Evolutionary conservation across 495 filamentous ascomycete species (phyloP).

Genomic region (Xylaria flabelliformis): DNA sequence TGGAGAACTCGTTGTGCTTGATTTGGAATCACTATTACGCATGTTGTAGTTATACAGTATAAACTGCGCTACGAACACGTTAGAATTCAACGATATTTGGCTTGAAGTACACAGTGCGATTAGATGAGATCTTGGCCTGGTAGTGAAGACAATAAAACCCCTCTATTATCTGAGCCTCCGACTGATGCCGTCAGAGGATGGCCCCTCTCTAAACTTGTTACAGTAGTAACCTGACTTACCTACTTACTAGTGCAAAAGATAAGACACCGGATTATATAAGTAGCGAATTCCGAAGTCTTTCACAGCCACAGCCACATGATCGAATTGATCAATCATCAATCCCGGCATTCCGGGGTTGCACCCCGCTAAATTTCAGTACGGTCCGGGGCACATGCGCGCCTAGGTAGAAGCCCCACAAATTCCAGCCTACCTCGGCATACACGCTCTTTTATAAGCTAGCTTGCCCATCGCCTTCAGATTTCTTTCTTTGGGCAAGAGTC

Average conservation of each 20-base stretch:
- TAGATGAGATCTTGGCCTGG: background rate
- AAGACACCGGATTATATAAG: background rate
- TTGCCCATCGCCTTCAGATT: background rate
- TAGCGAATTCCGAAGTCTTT: background rate
- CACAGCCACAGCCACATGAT: background rate
- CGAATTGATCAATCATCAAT: background rate
- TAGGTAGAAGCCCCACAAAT: constrained; percentile 6
- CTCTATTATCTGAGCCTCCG: constrained; percentile 14
- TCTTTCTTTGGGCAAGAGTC: background rate
- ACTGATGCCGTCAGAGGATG: constrained; percentile 21
- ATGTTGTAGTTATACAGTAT: constrained; percentile 4
- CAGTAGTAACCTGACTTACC: no score
- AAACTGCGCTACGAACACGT: background rate
- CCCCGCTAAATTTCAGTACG: background rate
- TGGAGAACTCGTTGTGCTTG: constrained; percentile 6
- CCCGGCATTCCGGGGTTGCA: background rate
- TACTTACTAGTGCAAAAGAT: background rate
- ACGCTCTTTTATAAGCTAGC: background rate
- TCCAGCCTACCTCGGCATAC: constrained; percentile 25
- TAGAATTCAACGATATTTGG: background rate
- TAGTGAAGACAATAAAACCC: background rate
- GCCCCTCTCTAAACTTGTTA: no score
- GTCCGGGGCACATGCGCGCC: constrained; percentile 8
- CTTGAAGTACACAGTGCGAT: background rate
- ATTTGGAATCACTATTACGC: constrained; percentile 26